Evolutionary conservation across 257 asterid genomes (phyloP), one percentile per base, ranked within the genome.

Genomic region (Buddleja alternifolia): DNA sequence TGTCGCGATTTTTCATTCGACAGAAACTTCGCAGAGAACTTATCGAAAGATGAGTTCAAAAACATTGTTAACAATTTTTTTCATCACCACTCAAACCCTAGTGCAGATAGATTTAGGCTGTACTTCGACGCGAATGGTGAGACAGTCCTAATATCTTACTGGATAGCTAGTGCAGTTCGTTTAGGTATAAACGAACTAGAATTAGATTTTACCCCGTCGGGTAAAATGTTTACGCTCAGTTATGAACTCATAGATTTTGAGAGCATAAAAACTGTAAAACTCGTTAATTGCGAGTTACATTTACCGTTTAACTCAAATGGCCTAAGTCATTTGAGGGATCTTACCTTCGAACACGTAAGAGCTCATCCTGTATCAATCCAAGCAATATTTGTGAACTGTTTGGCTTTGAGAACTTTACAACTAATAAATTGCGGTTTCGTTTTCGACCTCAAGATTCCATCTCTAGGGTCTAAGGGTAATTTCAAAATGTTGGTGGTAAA

Each of bases 1-100:
- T 70, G 80, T 15, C 70, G 80, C 1, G 6, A 73, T 20, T 64
- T 81, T 24, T 70, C 73, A 0, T 76, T 77, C 45, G 80, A 63
- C 48, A 4, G 2, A 1, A 19, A 66, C 0, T 34, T 73, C 2
- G 66, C 77, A 0, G 14, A 12, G 1, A 34, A 57, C 8, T 8
- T 71, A 0, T 16, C 78, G 1, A 19, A 21, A 29, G 66, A 45
- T 0, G 68, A 63, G 42, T 75, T 21, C 21, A 24, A 9, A 7
- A 24, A 0, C 14, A 17, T 64, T 8, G 19, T 79, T 4, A 60
- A 56, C 0, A n/a, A 16, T 0, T 48, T 66, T 6, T 47, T 71
- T 32, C 4, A 3, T 20, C 0, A 50, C 0, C 21, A 60, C n/a
- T 3, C 7, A 5, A 19, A 1, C 21, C 3, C 37, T 0, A 12